A percentile compares a stretch with the other conserved stretches of the same genome.
These are phyloP conservation scores for Neostapfia colusana DNA, from an alignment of 176 grass and related monocot genomes.

Conservation along the genomic window DNA sequence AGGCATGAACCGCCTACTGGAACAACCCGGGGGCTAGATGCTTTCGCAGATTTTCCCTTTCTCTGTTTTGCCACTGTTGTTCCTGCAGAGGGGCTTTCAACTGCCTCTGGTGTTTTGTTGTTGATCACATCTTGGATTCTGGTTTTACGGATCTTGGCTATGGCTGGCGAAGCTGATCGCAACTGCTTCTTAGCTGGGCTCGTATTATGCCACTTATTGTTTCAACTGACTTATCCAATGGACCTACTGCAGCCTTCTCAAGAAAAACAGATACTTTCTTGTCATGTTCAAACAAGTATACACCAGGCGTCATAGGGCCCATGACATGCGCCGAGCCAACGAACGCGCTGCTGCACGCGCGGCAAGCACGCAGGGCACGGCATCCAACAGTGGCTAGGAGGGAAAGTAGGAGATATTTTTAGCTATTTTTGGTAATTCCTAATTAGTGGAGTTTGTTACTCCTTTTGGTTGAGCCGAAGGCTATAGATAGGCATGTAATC, in stretches of 20 bases:
- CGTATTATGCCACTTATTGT: conserved; percentile 23
- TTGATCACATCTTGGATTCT: conserved; percentile 95
- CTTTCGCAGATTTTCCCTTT: conserved; percentile 67
- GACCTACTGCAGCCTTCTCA: conserved; percentile 46
- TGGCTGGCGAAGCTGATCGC: conserved; percentile 48
- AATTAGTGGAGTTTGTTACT: no score
- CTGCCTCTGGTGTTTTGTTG: conserved; percentile 44
- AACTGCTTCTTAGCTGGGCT: conserved; percentile 46
- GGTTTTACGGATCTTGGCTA: conserved; percentile 57
- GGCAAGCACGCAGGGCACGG: no score
- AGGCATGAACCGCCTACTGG: conserved; percentile 52
- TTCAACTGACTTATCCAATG: conserved; percentile 39
- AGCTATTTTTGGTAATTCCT: no score
- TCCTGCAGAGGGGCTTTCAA: conserved; percentile 33
- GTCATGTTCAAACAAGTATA: no score
- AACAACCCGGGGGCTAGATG: conserved; percentile 55
- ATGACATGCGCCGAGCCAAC: no score
- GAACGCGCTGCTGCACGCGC: no score
- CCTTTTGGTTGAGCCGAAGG: no score
- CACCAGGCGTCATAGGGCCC: no score
- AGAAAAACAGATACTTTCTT: conserved; percentile 50
- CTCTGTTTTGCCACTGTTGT: conserved; percentile 42
- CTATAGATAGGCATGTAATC: no score
- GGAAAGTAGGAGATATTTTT: no score
- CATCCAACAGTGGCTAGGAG: no score